Evolutionary conservation across 805 yeast species (phyloP).

Genomic region (Pichia membranifaciens): DNA sequence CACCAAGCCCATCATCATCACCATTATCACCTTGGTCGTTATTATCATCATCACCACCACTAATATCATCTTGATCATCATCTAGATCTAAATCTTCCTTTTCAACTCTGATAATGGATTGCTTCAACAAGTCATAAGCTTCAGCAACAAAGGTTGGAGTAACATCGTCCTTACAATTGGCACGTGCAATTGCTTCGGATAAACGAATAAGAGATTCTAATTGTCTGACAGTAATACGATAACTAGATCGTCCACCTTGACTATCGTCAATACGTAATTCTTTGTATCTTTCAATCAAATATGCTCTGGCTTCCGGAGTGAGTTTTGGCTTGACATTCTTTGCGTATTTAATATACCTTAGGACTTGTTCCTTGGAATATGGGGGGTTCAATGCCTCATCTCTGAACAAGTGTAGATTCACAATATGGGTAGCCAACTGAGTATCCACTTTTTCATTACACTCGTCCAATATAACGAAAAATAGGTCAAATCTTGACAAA

Average conservation of each 20-base stretch:
- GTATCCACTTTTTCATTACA: slow-evolving; percentile 89
- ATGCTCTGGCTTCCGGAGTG: slow-evolving; percentile 74
- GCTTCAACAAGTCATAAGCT: slow-evolving; percentile 84
- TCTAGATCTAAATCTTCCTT: slow-evolving; percentile 86
- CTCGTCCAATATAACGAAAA: slow-evolving; percentile 91
- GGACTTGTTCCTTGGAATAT: slow-evolving; percentile 78
- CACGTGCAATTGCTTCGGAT: slow-evolving; percentile 94
- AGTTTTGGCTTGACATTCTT: slow-evolving; percentile 86
- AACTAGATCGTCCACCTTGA: slow-evolving; percentile 82
- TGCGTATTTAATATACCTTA: slow-evolving; percentile 86
- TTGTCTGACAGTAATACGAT: slow-evolving; percentile 95
- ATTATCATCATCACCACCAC: slow-evolving; percentile 32
- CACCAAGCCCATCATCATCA: slow-evolving; percentile 10
- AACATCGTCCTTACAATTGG: slow-evolving; percentile 87
- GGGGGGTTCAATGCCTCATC: slow-evolving; percentile 91
- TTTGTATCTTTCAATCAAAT: slow-evolving; percentile 71
- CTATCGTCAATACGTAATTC: slow-evolving; percentile 87
- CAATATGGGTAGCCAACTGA: slow-evolving; percentile 86
- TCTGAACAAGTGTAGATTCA: slow-evolving; percentile 81
- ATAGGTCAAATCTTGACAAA: slow-evolving; percentile 95
- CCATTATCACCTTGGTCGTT: slow-evolving; percentile 20
- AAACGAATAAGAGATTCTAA: slow-evolving; percentile 89
- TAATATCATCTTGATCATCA: slow-evolving; percentile 43
- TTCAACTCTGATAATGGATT: slow-evolving; percentile 89
- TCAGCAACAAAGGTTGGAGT: slow-evolving; percentile 84